Percentiles rank a stretch among this genome's conserved stretches.
Conservation (phyloP, 306 rosid species). For the Vigna angularis region DNA sequence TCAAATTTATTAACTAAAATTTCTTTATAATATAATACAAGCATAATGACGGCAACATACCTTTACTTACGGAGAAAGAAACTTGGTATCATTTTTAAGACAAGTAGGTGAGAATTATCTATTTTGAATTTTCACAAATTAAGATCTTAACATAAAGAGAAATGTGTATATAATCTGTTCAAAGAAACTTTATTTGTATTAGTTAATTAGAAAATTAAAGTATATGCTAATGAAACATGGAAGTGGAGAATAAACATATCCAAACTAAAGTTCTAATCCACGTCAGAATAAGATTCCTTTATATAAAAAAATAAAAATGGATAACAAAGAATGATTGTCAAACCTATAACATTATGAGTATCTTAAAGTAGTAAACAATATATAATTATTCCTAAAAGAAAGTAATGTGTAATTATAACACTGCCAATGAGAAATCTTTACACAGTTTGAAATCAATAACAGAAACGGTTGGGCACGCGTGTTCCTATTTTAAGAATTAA, state of each 20-base stretch:
- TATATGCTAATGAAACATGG: not conserved
- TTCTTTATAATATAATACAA: no score
- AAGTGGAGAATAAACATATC: not conserved
- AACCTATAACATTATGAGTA: not conserved
- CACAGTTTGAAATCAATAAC: not conserved
- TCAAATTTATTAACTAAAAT: no score
- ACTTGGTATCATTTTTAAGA: no score
- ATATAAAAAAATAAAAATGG: not conserved
- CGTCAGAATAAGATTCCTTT: not conserved
- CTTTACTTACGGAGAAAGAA: no score
- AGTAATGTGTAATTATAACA: not conserved
- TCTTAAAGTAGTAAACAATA: not conserved
- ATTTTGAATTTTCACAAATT: not conserved
- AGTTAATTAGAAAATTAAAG: not conserved
- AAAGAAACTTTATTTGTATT: not conserved
- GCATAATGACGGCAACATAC: no score
- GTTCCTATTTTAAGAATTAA: not conserved
- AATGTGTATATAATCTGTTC: not conserved
- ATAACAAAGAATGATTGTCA: not conserved
- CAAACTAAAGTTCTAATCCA: slow-evolving; percentile 10
- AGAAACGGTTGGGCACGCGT: slow-evolving; percentile 14
- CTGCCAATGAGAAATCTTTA: not conserved
- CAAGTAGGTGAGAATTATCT: no score
- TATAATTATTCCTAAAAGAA: no score
- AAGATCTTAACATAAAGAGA: not conserved